Conservation (phyloP, 1,284 basidiomycete species). For the Melanopsichium pennsylvanicum region DNA sequence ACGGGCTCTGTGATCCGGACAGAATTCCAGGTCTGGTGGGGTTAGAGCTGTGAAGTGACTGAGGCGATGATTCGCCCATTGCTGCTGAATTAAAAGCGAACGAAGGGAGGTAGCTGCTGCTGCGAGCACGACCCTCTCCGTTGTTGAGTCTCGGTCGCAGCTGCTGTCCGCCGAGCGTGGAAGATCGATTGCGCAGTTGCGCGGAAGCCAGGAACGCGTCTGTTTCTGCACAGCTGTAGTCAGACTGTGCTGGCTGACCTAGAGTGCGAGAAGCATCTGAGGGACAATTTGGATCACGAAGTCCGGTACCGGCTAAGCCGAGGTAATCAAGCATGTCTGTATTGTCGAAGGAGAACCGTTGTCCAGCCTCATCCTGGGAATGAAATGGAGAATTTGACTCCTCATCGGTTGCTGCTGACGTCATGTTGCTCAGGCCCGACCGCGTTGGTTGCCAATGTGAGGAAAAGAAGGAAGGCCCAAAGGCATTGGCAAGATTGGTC, state of each 20-base stretch:
- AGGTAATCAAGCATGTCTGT: conserved; percentile 57
- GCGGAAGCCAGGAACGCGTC: conserved; percentile 18
- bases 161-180: conserved; percentile 30
- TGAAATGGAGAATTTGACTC: conserved; percentile 2
- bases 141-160: conserved; percentile 26
- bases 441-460: conserved; percentile 44
- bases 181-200: conserved; percentile 32
- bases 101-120: conserved; percentile 42
- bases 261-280: not conserved
- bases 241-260: not conserved
- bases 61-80: conserved; percentile 4
- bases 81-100: conserved; percentile 17
- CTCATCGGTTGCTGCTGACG: conserved; percentile 21
- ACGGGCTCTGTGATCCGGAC: conserved; percentile 31
- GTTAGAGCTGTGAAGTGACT: conserved; percentile 3
- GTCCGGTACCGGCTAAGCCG: conserved; percentile 34
- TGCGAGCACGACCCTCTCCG: conserved; percentile 34
- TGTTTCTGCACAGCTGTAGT: conserved; percentile 8
- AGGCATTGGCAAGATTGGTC: conserved; percentile 41
- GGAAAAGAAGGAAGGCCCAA: conserved; percentile 55
- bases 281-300: not conserved
- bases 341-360: conserved; percentile 31
- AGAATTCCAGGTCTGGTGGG: conserved; percentile 10
- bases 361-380: conserved; percentile 1
- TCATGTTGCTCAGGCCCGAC: conserved; percentile 43